phyloP scores from a whole-genome alignment of 2,329 filamentous ascomycete species.

The Arthrocladium fulminans region DNA sequence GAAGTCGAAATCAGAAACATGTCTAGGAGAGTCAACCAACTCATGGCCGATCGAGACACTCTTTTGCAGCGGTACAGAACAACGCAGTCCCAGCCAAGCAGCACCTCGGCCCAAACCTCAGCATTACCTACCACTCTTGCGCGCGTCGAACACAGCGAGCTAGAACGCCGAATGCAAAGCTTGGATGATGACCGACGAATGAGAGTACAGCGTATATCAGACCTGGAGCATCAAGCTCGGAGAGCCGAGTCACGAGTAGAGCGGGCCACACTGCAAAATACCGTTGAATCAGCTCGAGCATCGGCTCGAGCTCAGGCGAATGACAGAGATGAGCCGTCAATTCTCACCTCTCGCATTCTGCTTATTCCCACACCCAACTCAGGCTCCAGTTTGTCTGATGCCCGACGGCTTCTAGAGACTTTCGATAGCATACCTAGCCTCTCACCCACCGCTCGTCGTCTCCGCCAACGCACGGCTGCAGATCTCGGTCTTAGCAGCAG shows the following conservation, averaged over 20 bases:
- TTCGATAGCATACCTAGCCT: not conserved
- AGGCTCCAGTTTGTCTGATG: not conserved
- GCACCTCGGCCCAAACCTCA: slow-evolving; percentile 14
- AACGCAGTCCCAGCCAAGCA: not conserved
- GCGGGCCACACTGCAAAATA: slow-evolving; percentile 11
- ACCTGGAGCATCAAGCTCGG: slow-evolving; percentile 19
- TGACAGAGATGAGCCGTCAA: not conserved
- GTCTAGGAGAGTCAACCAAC: slow-evolving; percentile 1
- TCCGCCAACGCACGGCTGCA: not conserved
- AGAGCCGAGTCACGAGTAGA: slow-evolving; percentile 20
- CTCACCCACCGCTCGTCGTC: not conserved
- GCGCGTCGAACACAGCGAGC: slow-evolving; percentile 1
- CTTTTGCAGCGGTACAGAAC: slow-evolving; percentile 1
- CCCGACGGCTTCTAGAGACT: not conserved
- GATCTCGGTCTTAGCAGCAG: not conserved
- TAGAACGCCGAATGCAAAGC: slow-evolving; percentile 8
- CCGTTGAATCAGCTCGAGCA: not conserved
- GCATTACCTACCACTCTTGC: slow-evolving; percentile 15
- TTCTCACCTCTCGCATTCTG: not conserved
- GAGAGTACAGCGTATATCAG: slow-evolving; percentile 15
- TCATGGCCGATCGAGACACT: slow-evolving; percentile 3
- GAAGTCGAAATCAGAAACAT: slow-evolving; percentile 14
- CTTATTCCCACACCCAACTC: not conserved
- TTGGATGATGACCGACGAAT: slow-evolving; percentile 12
- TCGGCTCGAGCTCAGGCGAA: not conserved